phyloP scores from a whole-genome alignment of 2,329 filamentous ascomycete genomes.

The Neonectria faginata region DNA sequence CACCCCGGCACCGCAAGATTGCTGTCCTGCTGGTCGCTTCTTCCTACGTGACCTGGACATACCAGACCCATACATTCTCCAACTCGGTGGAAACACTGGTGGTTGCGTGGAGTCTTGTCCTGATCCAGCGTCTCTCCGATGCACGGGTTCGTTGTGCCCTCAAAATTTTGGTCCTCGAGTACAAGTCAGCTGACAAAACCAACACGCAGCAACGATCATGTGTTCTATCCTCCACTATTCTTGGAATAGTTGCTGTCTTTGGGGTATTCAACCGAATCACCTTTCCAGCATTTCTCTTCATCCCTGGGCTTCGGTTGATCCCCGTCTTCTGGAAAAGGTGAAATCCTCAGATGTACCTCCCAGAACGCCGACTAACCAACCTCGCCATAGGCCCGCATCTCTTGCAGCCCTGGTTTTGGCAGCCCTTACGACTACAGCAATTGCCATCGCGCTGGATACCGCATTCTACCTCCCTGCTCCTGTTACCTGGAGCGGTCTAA shows the following conservation, averaged over 20 bases:
- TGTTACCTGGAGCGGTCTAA: conserved; percentile 73
- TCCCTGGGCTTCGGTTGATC: conserved; percentile 85
- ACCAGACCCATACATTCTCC: conserved; percentile 97
- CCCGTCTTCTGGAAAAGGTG: conserved; percentile 88
- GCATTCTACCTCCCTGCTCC: conserved; percentile 78
- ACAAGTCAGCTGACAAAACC: conserved; percentile 42
- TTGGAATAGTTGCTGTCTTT: conserved; percentile 85
- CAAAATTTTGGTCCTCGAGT: conserved; percentile 13
- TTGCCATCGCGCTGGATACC: conserved; percentile 87
- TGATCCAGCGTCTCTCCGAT: conserved; percentile 87
- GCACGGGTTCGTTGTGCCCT: conserved; percentile 71
- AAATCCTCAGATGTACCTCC: conserved; percentile 47
- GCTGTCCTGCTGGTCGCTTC: conserved; percentile 90
- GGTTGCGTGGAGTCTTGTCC: conserved; percentile 91
- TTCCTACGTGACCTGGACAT: conserved; percentile 98
- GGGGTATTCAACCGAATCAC: conserved; percentile 97
- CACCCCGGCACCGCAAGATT: conserved; percentile 75
- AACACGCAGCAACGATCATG: conserved; percentile 75
- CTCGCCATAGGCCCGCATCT: conserved; percentile 62
- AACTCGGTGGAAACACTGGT: conserved; percentile 96
- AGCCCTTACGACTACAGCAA: conserved; percentile 73
- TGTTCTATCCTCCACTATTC: conserved; percentile 77
- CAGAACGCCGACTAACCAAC: conserved; percentile 43
- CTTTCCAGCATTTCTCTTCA: conserved; percentile 90
- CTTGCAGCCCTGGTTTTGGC: conserved; percentile 73